Evolutionary conservation across 805 yeast genomes (phyloP).

Genomic region (Sungouiozyma ichnusensis): DNA sequence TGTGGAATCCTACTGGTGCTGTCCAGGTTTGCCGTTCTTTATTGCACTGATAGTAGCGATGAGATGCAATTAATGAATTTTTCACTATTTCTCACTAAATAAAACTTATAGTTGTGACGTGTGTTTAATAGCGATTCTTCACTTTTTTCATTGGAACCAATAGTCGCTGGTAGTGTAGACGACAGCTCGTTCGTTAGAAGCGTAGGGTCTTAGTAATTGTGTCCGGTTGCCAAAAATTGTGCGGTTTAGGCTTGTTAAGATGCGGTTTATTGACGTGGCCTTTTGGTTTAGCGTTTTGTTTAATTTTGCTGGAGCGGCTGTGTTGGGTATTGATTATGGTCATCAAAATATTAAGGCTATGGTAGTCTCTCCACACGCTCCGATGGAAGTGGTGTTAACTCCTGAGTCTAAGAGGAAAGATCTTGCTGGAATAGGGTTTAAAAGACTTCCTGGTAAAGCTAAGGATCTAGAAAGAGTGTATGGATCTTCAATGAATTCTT

Average conservation of each 20-base stretch:
- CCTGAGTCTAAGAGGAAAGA: slow-evolving; percentile 91
- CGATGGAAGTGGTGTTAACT: slow-evolving; percentile 79
- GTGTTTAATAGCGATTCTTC: too few relatives aligned
- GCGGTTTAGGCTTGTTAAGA: not conserved
- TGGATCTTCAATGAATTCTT: slow-evolving; percentile 64
- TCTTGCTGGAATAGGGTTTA: slow-evolving; percentile 62
- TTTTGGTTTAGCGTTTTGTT: not conserved
- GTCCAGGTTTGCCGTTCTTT: too few relatives aligned
- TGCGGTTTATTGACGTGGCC: not conserved
- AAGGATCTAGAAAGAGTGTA: slow-evolving; percentile 57
- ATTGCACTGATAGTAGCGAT: too few relatives aligned
- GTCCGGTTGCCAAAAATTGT: too few relatives aligned
- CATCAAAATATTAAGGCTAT: slow-evolving; percentile 80
- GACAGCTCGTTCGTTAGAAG: too few relatives aligned
- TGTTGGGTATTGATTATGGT: slow-evolving; percentile 85
- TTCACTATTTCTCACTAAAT: too few relatives aligned
- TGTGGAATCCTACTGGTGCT: too few relatives aligned
- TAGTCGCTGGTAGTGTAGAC: too few relatives aligned
- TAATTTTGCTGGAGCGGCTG: slow-evolving; percentile 32
- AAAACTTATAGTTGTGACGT: too few relatives aligned
- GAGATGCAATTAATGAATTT: too few relatives aligned
- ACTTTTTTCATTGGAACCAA: too few relatives aligned
- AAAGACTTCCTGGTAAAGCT: slow-evolving; percentile 28
- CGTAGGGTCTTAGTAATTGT: too few relatives aligned
- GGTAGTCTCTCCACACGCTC: slow-evolving; percentile 81